Percentiles rank a stretch among this genome's conserved stretches.
Conservation (phyloP, 495 filamentous ascomycete genomes). For the Amniculicola lignicola region DNA sequence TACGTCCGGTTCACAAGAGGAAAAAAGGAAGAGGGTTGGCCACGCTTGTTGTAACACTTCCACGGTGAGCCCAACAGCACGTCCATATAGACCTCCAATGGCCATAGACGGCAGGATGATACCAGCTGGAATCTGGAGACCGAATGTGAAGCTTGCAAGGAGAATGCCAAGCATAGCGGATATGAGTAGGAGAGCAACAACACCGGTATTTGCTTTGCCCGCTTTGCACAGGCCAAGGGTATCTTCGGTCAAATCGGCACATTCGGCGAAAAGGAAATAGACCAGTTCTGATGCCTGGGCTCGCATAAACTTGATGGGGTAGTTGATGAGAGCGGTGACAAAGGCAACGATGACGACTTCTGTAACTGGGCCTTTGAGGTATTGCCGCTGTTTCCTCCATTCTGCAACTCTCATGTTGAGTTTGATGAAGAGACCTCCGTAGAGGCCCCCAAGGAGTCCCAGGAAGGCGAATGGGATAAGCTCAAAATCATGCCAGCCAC, state of each 20-base stretch:
- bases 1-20: slow-evolving; percentile 78
- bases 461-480: slow-evolving; percentile 83
- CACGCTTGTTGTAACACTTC: slow-evolving; percentile 82
- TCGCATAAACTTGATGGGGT: slow-evolving; percentile 86
- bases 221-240: slow-evolving; percentile 83
- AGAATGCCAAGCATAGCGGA: slow-evolving; percentile 80
- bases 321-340: slow-evolving; percentile 85
- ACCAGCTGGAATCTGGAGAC: slow-evolving; percentile 92
- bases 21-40: slow-evolving; percentile 73
- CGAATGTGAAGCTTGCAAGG: slow-evolving; percentile 86
- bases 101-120: slow-evolving; percentile 98
- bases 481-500: slow-evolving; percentile 93
- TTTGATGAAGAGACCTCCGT: slow-evolving; percentile 92
- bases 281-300: slow-evolving; percentile 90
- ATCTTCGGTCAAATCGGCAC: slow-evolving; percentile 71
- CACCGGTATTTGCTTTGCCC: slow-evolving; percentile 65
- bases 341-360: slow-evolving; percentile 75
- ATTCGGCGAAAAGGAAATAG: slow-evolving; percentile 88
- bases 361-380: slow-evolving; percentile 62
- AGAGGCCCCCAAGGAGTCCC: slow-evolving; percentile 85
- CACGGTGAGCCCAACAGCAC: slow-evolving; percentile 82
- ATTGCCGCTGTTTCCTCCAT: slow-evolving; percentile 67
- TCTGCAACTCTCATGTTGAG: slow-evolving; percentile 82
- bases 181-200: slow-evolving; percentile 73
- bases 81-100: slow-evolving; percentile 89